phyloP scores from a whole-genome alignment of 2,329 filamentous ascomycete genomes.

The Diaporthe sp. region DNA sequence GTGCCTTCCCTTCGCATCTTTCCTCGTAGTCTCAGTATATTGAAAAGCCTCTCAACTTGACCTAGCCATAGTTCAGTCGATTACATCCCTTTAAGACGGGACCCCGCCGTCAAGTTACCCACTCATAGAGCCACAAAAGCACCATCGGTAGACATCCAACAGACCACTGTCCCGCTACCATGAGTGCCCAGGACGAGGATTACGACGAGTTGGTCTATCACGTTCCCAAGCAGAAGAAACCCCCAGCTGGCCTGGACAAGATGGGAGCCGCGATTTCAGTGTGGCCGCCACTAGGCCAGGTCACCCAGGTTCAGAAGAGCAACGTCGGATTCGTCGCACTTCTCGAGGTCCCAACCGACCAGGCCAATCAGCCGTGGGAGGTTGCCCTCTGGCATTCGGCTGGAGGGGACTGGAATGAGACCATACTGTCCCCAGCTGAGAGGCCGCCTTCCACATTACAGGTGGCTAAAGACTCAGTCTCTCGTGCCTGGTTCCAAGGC shows the following conservation, averaged over 20 bases:
- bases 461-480: conserved; percentile 49
- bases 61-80: background rate
- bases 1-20: background rate
- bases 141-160: background rate
- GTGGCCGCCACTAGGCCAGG: conserved; percentile 82
- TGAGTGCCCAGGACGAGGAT: conserved; percentile 49
- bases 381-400: conserved; percentile 79
- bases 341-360: conserved; percentile 73
- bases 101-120: background rate
- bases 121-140: background rate
- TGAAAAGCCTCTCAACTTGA: background rate
- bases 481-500: conserved; percentile 68
- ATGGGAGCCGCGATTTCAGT: conserved; percentile 60
- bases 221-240: conserved; percentile 55
- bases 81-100: background rate
- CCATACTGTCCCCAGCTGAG: conserved; percentile 50
- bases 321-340: conserved; percentile 76
- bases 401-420: conserved; percentile 67
- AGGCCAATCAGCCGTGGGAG: conserved; percentile 74
- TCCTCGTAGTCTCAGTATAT: background rate
- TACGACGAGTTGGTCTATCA: conserved; percentile 55
- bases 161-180: conserved; percentile 20
- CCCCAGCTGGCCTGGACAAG: conserved; percentile 46
- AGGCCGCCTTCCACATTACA: conserved; percentile 67
- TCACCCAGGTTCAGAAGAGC: conserved; percentile 69